Conservation (phyloP, 2,329 filamentous ascomycete species). For the Aspergillus ruber region DNA sequence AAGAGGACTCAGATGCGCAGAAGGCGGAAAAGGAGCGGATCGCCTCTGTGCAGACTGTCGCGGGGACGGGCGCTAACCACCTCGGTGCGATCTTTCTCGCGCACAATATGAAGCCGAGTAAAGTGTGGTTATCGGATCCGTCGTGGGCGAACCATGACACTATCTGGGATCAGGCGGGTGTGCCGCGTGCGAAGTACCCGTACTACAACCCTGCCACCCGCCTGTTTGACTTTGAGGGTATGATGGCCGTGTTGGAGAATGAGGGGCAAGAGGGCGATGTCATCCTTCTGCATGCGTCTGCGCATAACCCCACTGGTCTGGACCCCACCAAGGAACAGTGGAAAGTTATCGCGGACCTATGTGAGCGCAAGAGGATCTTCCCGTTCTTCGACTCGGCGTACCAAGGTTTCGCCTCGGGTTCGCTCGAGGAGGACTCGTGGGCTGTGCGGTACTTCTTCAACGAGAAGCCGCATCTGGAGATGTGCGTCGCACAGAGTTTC, state of each 20-base stretch:
- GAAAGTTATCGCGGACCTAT: slow-evolving; percentile 74
- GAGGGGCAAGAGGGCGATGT: slow-evolving; percentile 74
- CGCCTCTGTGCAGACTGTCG: slow-evolving; percentile 84
- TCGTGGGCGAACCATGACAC: slow-evolving; percentile 98
- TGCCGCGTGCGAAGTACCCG: slow-evolving; percentile 74
- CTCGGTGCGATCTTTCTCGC: slow-evolving; percentile 84
- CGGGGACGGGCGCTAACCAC: slow-evolving; percentile 90
- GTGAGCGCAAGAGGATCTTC: slow-evolving; percentile 77
- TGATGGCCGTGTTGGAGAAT: slow-evolving; percentile 81
- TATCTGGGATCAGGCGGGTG: slow-evolving; percentile 73
- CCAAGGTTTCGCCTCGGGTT: slow-evolving; percentile 92
- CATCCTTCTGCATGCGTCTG: slow-evolving; percentile 87
- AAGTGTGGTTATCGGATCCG: slow-evolving; percentile 84
- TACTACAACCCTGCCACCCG: slow-evolving; percentile 69
- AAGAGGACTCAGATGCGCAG: slow-evolving; percentile 21
- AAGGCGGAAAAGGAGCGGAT: slow-evolving; percentile 39
- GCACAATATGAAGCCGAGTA: slow-evolving; percentile 69
- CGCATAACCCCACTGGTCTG: slow-evolving; percentile 95
- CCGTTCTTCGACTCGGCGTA: slow-evolving; percentile 98
- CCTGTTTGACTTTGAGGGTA: slow-evolving; percentile 41
- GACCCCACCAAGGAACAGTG: slow-evolving; percentile 90
- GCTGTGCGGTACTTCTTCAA: slow-evolving; percentile 87
- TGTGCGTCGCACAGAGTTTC: slow-evolving; percentile 54
- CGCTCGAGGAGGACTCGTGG: slow-evolving; percentile 75
- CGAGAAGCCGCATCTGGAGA: slow-evolving; percentile 63